These are phyloP conservation scores for Xanthoconium purpureum DNA, from an alignment of 768 basidiomycete species.

Conservation along the genomic window DNA sequence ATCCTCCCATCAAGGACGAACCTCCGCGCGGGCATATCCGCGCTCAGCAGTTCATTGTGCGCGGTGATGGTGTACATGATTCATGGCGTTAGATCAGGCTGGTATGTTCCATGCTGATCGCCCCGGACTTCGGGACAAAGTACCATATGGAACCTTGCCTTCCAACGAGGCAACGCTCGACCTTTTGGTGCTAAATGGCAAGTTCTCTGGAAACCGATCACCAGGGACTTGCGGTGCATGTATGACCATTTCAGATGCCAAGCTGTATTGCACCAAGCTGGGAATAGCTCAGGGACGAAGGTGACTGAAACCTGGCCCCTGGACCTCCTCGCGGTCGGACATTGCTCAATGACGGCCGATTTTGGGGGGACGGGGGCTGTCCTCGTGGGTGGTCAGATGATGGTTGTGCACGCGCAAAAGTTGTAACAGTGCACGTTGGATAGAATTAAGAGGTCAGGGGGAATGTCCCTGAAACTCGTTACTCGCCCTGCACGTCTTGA, in stretches of 20 bases:
- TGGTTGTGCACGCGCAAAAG: neutral
- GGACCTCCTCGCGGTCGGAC: neutral
- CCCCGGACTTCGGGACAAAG: neutral
- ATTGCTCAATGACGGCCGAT: neutral
- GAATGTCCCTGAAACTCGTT: constrained; percentile 10
- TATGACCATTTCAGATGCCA: neutral
- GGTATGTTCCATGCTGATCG: neutral
- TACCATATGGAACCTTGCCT: constrained; percentile 7
- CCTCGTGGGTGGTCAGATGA: constrained; percentile 18
- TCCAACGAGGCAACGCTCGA: neutral
- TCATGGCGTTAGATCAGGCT: neutral
- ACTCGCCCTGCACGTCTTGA: constrained; percentile 6
- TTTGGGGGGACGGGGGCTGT: neutral
- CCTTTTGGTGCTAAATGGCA: constrained; percentile 1
- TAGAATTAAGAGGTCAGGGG: neutral
- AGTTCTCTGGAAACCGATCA: constrained; percentile 3
- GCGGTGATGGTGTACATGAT: neutral
- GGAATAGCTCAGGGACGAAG: constrained; percentile 6
- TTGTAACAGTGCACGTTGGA: neutral
- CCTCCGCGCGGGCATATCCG: neutral
- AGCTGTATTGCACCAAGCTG: neutral
- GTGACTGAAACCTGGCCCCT: neutral
- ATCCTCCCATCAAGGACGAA: neutral
- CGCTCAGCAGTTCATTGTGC: neutral
- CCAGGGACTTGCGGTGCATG: neutral